phyloP scores from a whole-genome alignment of 345 rosid genomes.

The Geranium rotundifolium region DNA sequence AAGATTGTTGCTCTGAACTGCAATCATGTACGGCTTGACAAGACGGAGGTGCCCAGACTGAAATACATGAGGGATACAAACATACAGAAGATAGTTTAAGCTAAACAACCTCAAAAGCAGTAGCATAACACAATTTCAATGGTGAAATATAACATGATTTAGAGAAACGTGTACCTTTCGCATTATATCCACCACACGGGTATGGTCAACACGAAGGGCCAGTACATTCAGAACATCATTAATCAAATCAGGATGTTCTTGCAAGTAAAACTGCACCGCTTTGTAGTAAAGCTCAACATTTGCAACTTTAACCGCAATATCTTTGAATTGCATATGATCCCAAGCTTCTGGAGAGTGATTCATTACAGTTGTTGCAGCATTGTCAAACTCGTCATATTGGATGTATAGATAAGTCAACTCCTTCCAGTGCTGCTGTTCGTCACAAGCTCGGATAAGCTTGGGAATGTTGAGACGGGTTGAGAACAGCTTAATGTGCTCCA shows the following conservation, averaged over 20 bases:
- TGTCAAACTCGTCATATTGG: constrained; percentile 83
- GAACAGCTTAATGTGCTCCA: constrained; percentile 90
- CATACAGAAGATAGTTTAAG: neutral
- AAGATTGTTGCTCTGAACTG: constrained; percentile 89
- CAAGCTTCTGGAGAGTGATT: constrained; percentile 97
- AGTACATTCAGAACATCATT: constrained; percentile 88
- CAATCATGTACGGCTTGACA: constrained; percentile 94
- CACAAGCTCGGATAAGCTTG: constrained; percentile 94
- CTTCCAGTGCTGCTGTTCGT: constrained; percentile 92
- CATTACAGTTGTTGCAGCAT: constrained; percentile 93
- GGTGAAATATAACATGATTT: constrained; percentile 2
- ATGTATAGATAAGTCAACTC: constrained; percentile 84
- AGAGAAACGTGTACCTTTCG: constrained; percentile 42
- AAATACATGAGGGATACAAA: constrained; percentile 8
- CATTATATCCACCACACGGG: constrained; percentile 91
- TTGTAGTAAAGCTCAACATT: constrained; percentile 90
- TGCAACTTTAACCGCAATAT: constrained; percentile 80
- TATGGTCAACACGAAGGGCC: constrained; percentile 82
- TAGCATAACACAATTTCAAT: neutral
- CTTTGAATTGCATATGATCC: constrained; percentile 98
- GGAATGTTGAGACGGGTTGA: constrained; percentile 94
- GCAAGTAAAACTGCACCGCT: constrained; percentile 93
- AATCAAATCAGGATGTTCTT: constrained; percentile 88
- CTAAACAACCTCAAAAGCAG: constrained; percentile 3
- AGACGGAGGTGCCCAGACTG: constrained; percentile 93